Evolutionary conservation across 345 rosid species (phyloP).

Genomic region (Boechera retrofracta): DNA sequence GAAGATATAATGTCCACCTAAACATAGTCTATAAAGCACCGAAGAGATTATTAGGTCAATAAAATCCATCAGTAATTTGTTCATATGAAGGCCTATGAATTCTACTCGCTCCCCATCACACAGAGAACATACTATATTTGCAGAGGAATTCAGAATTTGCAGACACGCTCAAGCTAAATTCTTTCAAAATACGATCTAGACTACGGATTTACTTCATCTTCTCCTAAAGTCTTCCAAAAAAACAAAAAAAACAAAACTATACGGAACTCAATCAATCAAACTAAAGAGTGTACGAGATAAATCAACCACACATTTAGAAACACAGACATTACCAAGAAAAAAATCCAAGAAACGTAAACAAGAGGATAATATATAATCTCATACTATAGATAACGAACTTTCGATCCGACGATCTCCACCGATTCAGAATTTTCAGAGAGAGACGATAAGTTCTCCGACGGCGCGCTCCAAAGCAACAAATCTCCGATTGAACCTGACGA

Average conservation of each 20-base stretch:
- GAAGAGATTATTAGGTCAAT: neutral
- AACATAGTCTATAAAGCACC: neutral
- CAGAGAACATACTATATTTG: too few species aligned
- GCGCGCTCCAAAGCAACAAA: too few species aligned
- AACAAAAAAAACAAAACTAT: neutral
- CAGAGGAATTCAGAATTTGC: neutral
- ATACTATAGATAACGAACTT: slow-evolving; percentile 60
- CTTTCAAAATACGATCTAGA: neutral
- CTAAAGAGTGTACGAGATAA: neutral
- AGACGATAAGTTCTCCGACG: neutral
- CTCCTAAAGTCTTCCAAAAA: neutral
- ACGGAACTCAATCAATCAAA: slow-evolving; percentile 27
- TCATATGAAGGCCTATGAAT: neutral
- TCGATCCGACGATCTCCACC: slow-evolving; percentile 48
- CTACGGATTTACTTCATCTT: neutral
- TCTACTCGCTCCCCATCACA: too few species aligned
- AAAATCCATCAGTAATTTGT: too few species aligned
- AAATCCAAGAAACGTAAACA: slow-evolving; percentile 17
- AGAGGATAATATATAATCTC: neutral
- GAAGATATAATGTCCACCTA: neutral
- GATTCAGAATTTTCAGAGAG: slow-evolving; percentile 31
- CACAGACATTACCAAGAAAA: slow-evolving; percentile 37
- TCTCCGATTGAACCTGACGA: too few species aligned
- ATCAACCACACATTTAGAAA: slow-evolving; percentile 20
- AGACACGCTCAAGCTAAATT: neutral